Percentiles rank a stretch among this genome's conserved stretches.
Conservation (phyloP, 2,329 filamentous ascomycete species). For the Botrytis porri region DNA sequence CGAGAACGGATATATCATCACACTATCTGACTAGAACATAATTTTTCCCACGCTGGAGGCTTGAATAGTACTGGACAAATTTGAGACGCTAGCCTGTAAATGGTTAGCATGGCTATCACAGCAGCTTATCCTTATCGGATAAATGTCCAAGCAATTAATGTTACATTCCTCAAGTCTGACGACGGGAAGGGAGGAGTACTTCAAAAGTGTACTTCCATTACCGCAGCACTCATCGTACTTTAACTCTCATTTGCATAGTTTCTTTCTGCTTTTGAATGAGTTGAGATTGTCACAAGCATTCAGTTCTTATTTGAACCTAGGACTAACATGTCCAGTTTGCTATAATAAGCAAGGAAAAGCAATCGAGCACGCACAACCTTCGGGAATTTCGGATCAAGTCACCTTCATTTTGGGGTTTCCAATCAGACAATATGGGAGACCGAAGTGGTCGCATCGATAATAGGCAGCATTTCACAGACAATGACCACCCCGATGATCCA, state of each 20-base stretch:
- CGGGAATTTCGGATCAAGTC: conserved; percentile 10
- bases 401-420: not conserved
- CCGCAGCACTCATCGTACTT: not conserved
- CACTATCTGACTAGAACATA: not conserved
- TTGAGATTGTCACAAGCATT: no score
- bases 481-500: conserved; percentile 36
- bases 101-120: not conserved
- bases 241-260: not conserved
- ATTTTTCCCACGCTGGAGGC: not conserved
- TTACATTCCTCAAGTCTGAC: not conserved
- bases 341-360: not conserved
- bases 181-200: not conserved
- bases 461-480: conserved; percentile 24
- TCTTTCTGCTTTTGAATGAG: not conserved
- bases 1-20: not conserved
- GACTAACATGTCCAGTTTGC: not conserved
- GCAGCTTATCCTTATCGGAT: not conserved
- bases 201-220: not conserved
- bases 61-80: not conserved
- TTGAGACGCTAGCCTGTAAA: not conserved
- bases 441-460: conserved; percentile 28
- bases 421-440: conserved; percentile 14
- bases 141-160: not conserved
- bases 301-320: not conserved
- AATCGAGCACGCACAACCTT: not conserved